Conservation (phyloP, 2,329 filamentous ascomycete species). For the Penicillium paneum region DNA sequence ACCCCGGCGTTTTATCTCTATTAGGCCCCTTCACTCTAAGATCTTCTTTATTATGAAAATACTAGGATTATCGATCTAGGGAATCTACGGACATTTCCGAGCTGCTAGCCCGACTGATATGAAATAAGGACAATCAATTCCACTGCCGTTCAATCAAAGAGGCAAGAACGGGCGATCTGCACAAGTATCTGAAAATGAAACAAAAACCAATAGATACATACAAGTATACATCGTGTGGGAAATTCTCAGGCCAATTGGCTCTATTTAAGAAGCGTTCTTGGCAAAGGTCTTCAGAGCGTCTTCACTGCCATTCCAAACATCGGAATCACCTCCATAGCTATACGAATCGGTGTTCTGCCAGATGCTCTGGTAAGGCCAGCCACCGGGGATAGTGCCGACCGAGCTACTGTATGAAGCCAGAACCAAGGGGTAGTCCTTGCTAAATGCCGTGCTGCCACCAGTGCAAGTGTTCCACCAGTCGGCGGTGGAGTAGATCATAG, state of each 20-base stretch:
- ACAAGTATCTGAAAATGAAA: background rate
- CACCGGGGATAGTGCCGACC: conserved; percentile 48
- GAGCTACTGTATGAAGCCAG: conserved; percentile 47
- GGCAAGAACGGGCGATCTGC: background rate
- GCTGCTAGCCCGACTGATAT: too few relatives aligned
- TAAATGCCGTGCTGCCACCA: conserved; percentile 49
- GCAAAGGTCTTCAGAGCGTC: conserved; percentile 32
- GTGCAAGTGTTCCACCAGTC: conserved; percentile 57
- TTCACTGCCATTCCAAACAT: conserved; percentile 51
- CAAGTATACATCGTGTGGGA: background rate
- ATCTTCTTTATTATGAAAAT: too few relatives aligned
- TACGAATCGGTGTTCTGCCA: conserved; percentile 55
- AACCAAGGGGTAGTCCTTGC: conserved; percentile 47
- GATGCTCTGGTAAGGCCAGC: conserved; percentile 54
- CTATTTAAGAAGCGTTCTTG: conserved; percentile 8
- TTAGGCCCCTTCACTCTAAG: too few relatives aligned
- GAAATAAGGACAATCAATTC: background rate
- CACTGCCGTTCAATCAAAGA: background rate
- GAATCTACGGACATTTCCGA: too few relatives aligned
- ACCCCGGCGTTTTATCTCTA: too few relatives aligned
- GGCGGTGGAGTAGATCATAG: conserved; percentile 53
- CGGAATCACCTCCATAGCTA: conserved; percentile 52
- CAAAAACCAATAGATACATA: background rate
- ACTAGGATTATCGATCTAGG: too few relatives aligned
- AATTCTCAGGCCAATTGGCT: background rate